Percentiles rank a stretch among this genome's conserved stretches.
Conservation (phyloP, 179 eudicot genomes). For the Silene coronaria region DNA sequence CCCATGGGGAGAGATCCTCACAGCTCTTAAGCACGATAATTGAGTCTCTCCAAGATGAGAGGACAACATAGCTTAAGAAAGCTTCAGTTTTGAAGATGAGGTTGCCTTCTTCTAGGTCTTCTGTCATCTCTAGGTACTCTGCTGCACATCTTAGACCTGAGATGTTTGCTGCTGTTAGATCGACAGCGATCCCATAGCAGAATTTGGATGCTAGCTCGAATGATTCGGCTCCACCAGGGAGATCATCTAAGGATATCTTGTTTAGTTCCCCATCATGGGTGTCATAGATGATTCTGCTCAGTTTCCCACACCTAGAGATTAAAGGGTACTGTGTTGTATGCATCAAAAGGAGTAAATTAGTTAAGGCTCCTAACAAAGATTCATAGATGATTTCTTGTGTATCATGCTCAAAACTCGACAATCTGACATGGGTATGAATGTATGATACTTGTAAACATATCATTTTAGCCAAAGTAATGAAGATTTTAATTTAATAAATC, state of each 20-base stretch:
- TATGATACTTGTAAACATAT: too few species aligned
- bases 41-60: conserved; percentile 93
- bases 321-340: conserved; percentile 60
- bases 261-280: conserved; percentile 46
- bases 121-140: conserved; percentile 91
- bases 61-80: conserved; percentile 74
- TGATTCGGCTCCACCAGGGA: conserved; percentile 76
- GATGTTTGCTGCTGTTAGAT: conserved; percentile 67
- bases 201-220: conserved; percentile 82
- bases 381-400: not conserved
- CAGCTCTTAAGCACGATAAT: conserved; percentile 71
- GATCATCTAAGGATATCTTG: conserved; percentile 47
- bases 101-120: conserved; percentile 89
- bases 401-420: not conserved
- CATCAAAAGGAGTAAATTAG: not conserved
- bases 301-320: conserved; percentile 78
- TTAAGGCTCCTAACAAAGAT: not conserved
- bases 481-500: too few species aligned
- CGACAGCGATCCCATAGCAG: conserved; percentile 84
- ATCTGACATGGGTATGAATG: not conserved
- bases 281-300: conserved; percentile 79
- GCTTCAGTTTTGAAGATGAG: conserved; percentile 88
- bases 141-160: conserved; percentile 81
- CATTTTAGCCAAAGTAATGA: too few species aligned
- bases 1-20: conserved; percentile 89